Evolutionary conservation across 495 filamentous ascomycete species (phyloP), one percentile per base, ranked within the genome.

Genomic region (Hypoxylon lienhwacheense): DNA sequence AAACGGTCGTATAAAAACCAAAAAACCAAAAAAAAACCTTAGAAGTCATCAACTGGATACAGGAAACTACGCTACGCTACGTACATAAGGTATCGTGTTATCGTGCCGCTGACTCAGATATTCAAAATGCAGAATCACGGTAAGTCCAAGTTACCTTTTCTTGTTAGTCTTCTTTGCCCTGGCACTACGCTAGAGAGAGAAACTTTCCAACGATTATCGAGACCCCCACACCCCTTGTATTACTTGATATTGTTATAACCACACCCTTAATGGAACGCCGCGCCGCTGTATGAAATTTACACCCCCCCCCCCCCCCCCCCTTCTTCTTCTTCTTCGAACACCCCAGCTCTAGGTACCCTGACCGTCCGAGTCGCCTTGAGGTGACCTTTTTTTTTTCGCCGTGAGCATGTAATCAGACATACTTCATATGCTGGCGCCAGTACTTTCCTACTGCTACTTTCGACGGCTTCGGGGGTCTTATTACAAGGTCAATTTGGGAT

Each of bases 371-470:
- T 67, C 55, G 58, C 57, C n/a, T 59, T 63, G 43, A 59, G 46
- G 45, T 57, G 55, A 61, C 57, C 41, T 61, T 56, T 58, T 60
- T n/a, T n/a, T n/a, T n/a, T n/a, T n/a, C n/a, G 51, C 55, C 55
- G 53, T 47, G 52, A 60, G 55, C 54, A 67, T 67, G 61, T 67
- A 67, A 67, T 67, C 62, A 67, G 47, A 53, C 62, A 60, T 65
- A 59, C 58, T 55, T 63, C 55, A 54, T 50, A 52, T 59, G 55
- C 57, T 58, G 59, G 61, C 45, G 63, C 61, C 59, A 61, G 63
- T 59, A 67, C 62, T 63, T 65, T 63, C 56, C n/a, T 44, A 35
- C 36, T 55, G 46, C 59, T 58, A 63, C 48, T 59, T 55, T 55
- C 47, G 53, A 59, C 47, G 55, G 50, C 47, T 63, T 60, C 55